Percentiles rank a stretch among this genome's conserved stretches.
phyloP scores from a whole-genome alignment of 2,329 filamentous ascomycete species.

The Fusarium graminum region DNA sequence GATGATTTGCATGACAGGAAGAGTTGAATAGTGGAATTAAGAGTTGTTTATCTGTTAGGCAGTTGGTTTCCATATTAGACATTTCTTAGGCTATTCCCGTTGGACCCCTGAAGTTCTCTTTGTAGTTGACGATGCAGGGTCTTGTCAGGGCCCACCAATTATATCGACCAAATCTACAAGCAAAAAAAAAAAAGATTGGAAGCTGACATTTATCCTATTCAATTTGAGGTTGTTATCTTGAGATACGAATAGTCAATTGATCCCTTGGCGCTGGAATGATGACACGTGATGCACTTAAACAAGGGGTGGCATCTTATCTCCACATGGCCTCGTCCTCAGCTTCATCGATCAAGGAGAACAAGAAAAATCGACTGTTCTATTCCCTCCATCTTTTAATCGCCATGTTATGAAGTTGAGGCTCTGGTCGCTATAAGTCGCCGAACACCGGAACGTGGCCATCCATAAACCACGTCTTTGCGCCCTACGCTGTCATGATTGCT shows the following conservation, averaged over 20 bases:
- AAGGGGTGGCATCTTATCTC: slow-evolving; percentile 49
- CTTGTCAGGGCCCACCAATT: too few relatives aligned
- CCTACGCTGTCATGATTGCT: slow-evolving; percentile 38
- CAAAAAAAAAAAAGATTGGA: too few relatives aligned
- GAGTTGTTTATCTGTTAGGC: not conserved
- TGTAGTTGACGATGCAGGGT: too few relatives aligned
- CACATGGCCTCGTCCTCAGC: slow-evolving; percentile 31
- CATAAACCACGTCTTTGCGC: slow-evolving; percentile 1
- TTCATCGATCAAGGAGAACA: slow-evolving; percentile 3
- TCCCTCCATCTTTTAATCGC: slow-evolving; percentile 16
- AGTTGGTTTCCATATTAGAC: too few relatives aligned
- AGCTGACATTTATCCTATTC: too few relatives aligned
- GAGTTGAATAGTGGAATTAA: slow-evolving; percentile 25
- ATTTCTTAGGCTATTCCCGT: too few relatives aligned
- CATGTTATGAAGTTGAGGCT: slow-evolving; percentile 39
- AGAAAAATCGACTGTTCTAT: slow-evolving; percentile 1
- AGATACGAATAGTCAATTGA: not conserved
- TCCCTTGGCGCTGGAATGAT: slow-evolving; percentile 17
- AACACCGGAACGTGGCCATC: slow-evolving; percentile 17
- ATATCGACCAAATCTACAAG: too few relatives aligned
- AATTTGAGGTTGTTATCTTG: too few relatives aligned
- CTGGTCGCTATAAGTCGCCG: slow-evolving; percentile 26
- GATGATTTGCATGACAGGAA: slow-evolving; percentile 47
- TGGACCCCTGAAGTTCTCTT: too few relatives aligned
- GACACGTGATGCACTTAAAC: slow-evolving; percentile 45